These are phyloP conservation scores for Iberis pinnata DNA, from an alignment of 345 rosid species.

Conservation along the genomic window DNA sequence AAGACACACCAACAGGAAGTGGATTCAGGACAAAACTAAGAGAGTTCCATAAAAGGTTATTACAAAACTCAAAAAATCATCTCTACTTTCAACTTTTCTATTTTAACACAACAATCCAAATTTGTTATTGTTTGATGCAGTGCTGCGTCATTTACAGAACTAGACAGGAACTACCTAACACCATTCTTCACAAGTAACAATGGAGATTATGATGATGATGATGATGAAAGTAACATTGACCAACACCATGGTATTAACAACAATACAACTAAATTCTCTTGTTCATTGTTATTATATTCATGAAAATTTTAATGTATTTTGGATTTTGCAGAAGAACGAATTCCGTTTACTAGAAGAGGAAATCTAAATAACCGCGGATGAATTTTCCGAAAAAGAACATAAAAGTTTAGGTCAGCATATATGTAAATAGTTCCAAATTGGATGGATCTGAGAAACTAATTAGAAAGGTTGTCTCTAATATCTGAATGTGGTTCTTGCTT, in stretches of 20 bases:
- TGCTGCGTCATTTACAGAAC: conserved; percentile 65
- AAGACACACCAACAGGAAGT: conserved; percentile 61
- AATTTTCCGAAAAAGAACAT: no score
- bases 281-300: no score
- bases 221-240: conserved; percentile 26
- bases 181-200: conserved; percentile 81
- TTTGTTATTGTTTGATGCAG: conserved; percentile 33
- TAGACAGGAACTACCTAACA: conserved; percentile 75
- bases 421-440: no score
- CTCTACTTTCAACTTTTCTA: background rate
- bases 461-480: no score
- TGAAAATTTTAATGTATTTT: no score
- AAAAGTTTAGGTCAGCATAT: no score
- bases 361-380: conserved; percentile 14
- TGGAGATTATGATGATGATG: conserved; percentile 43
- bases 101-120: background rate
- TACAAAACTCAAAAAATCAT: background rate
- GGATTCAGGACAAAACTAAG: conserved; percentile 70
- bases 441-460: no score
- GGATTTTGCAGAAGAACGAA: conserved; percentile 36
- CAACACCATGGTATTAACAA: conserved; percentile 21
- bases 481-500: no score
- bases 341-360: conserved; percentile 41
- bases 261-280: background rate
- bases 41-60: conserved; percentile 72